Percentiles rank a stretch among this genome's conserved stretches.
These are phyloP conservation scores for Candida nemodendra DNA, from an alignment of 805 yeast genomes.

Conservation along the genomic window DNA sequence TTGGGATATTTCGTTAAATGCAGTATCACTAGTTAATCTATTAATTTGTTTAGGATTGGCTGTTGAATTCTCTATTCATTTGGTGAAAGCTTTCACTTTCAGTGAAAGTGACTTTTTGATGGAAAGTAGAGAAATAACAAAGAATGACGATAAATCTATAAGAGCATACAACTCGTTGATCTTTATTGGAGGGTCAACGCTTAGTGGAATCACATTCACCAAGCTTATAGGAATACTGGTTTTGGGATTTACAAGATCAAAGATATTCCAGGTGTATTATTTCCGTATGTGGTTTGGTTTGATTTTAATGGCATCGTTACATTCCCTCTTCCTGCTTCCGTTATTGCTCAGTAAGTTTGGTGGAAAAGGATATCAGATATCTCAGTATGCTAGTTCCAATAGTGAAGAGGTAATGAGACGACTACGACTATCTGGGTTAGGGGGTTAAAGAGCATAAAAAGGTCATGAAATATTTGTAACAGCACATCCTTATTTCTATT, in stretches of 20 bases:
- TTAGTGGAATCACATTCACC: slow-evolving; percentile 88
- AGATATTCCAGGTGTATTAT: slow-evolving; percentile 87
- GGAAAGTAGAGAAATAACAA: slow-evolving; percentile 5
- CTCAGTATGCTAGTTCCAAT: slow-evolving; percentile 18
- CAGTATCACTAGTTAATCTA: slow-evolving; percentile 84
- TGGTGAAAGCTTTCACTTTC: slow-evolving; percentile 70
- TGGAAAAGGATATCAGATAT: slow-evolving; percentile 46
- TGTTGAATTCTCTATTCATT: slow-evolving; percentile 89
- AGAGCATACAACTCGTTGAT: slow-evolving; percentile 59
- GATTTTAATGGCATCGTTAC: slow-evolving; percentile 73
- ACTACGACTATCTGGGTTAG: slow-evolving; percentile 13
- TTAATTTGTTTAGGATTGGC: slow-evolving; percentile 92
- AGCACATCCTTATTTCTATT: too few relatives aligned
- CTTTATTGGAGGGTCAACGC: slow-evolving; percentile 85
- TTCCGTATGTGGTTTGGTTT: slow-evolving; percentile 92
- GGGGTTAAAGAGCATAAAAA: background rate
- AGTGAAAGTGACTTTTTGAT: slow-evolving; percentile 10
- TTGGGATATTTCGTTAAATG: slow-evolving; percentile 78
- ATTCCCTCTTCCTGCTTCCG: slow-evolving; percentile 78
- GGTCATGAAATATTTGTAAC: background rate
- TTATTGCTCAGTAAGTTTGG: slow-evolving; percentile 65
- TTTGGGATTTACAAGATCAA: slow-evolving; percentile 80
- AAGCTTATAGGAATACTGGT: slow-evolving; percentile 86
- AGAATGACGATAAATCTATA: slow-evolving; percentile 18
- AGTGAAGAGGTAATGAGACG: slow-evolving; percentile 27